A percentile compares a stretch with the other conserved stretches of the same genome.
Evolutionary conservation across 768 basidiomycete species (phyloP).

Genomic region (Collybia sp.): DNA sequence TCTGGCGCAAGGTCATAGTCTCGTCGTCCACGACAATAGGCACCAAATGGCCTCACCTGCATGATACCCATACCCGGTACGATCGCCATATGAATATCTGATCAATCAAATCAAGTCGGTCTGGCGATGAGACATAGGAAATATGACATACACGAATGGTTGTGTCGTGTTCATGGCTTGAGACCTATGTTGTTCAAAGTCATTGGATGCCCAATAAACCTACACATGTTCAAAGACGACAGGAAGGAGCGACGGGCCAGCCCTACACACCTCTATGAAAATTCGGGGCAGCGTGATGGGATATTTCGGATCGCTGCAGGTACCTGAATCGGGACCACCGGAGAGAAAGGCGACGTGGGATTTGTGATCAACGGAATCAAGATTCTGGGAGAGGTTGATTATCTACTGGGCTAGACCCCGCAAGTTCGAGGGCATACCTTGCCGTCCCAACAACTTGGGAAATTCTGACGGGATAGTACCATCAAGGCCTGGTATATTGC

Average conservation of each 20-base stretch:
- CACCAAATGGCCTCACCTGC: no score
- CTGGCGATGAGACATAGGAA: not conserved
- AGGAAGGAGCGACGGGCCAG: no score
- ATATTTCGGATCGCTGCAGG: constrained; percentile 28
- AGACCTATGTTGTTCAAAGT: constrained; percentile 10
- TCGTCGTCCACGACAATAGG: not conserved
- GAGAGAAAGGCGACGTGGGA: constrained; percentile 34
- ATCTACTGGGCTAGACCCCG: no score
- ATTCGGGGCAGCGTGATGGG: constrained; percentile 36
- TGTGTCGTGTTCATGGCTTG: constrained; percentile 27
- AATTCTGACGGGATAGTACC: constrained; percentile 9
- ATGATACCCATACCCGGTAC: constrained; percentile 39
- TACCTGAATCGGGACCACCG: constrained; percentile 35
- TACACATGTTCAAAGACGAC: no score
- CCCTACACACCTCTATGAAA: constrained; percentile 33
- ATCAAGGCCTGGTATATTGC: constrained; percentile 1
- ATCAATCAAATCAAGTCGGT: not conserved
- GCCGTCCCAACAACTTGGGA: constrained; percentile 34
- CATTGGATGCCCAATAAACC: no score
- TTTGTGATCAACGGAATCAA: constrained; percentile 33
- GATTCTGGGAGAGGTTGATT: constrained; percentile 23
- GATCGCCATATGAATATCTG: constrained; percentile 36
- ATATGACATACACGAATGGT: constrained; percentile 26
- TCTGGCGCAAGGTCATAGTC: constrained; percentile 14
- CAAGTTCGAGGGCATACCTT: constrained; percentile 10